Conservation (phyloP, 2,329 filamentous ascomycete species). For the Plectosphaerella cucumerina region DNA sequence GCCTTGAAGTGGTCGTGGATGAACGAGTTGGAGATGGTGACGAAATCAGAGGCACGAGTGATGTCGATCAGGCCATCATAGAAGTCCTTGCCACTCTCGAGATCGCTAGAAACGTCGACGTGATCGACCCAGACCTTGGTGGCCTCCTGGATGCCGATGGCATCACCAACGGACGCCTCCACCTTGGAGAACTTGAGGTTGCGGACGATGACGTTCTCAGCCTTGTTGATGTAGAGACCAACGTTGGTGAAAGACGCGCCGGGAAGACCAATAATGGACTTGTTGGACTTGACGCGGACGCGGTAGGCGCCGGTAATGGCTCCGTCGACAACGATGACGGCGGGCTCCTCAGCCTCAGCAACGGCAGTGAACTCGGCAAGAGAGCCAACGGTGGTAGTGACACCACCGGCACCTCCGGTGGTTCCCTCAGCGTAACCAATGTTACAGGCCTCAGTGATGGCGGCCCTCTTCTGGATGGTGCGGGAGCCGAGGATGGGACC, state of each 20-base stretch:
- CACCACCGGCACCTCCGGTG: constrained; percentile 45
- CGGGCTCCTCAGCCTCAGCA: constrained; percentile 36
- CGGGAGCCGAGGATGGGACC: constrained; percentile 17
- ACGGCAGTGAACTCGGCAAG: constrained; percentile 42
- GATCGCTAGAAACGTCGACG: constrained; percentile 58
- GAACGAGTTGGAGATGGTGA: constrained; percentile 41
- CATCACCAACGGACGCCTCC: constrained; percentile 51
- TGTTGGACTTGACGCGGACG: constrained; percentile 38
- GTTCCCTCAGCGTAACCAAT: constrained; percentile 37
- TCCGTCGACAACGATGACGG: constrained; percentile 37
- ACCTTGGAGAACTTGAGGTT: constrained; percentile 59
- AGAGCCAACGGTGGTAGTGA: constrained; percentile 46
- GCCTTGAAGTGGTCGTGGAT: constrained; percentile 51
- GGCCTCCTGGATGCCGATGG: constrained; percentile 52
- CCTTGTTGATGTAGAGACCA: constrained; percentile 48
- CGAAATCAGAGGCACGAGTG: constrained; percentile 58
- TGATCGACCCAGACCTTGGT: constrained; percentile 66
- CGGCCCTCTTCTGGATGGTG: constrained; percentile 24
- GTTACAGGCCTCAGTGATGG: constrained; percentile 29
- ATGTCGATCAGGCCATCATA: constrained; percentile 65
- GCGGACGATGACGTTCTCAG: constrained; percentile 57
- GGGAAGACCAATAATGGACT: constrained; percentile 37
- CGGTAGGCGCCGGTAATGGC: constrained; percentile 32
- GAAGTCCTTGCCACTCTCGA: constrained; percentile 59
- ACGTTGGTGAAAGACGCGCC: constrained; percentile 36